A percentile compares a stretch with the other conserved stretches of the same genome.
Evolutionary conservation across 495 filamentous ascomycete species (phyloP).

Genomic region (Paragyromitra xinjiangensis): DNA sequence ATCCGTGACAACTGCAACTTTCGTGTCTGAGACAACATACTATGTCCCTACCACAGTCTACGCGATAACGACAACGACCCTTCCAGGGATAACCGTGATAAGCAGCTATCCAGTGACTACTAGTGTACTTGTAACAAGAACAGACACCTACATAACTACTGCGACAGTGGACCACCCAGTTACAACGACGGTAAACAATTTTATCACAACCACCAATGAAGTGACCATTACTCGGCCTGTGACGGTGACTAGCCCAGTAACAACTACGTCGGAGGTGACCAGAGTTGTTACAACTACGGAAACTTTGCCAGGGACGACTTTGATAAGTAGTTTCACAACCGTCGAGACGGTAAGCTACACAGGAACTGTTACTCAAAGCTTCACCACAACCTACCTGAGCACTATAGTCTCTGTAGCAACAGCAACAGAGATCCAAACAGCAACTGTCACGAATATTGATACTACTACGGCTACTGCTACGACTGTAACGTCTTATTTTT

Average conservation of each 20-base stretch:
- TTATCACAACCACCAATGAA: conserved; percentile 25
- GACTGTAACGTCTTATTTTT: conserved; percentile 42
- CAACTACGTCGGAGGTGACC: conserved; percentile 24
- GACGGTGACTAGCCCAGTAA: conserved; percentile 28
- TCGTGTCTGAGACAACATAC: conserved; percentile 42
- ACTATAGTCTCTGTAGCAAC: conserved; percentile 29
- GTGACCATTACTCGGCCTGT: conserved; percentile 36
- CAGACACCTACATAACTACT: conserved; percentile 37
- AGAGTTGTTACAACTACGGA: conserved; percentile 32
- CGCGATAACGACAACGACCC: conserved; percentile 25
- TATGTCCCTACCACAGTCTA: conserved; percentile 43
- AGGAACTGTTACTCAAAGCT: conserved; percentile 30
- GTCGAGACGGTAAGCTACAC: conserved; percentile 31
- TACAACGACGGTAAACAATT: conserved; percentile 38
- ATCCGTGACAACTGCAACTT: conserved; percentile 38
- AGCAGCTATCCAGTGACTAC: conserved; percentile 37
- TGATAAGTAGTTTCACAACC: conserved; percentile 44
- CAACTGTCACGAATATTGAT: conserved; percentile 26
- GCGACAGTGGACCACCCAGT: conserved; percentile 25
- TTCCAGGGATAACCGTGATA: conserved; percentile 38
- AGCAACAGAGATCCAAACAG: conserved; percentile 24
- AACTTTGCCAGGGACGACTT: conserved; percentile 41
- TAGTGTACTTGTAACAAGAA: conserved; percentile 31
- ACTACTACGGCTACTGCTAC: conserved; percentile 46
- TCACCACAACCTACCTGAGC: conserved; percentile 40